These are phyloP conservation scores for Phytophthora ramorum DNA, from an alignment of 352 stramenopile genomes.

Conservation along the genomic window DNA sequence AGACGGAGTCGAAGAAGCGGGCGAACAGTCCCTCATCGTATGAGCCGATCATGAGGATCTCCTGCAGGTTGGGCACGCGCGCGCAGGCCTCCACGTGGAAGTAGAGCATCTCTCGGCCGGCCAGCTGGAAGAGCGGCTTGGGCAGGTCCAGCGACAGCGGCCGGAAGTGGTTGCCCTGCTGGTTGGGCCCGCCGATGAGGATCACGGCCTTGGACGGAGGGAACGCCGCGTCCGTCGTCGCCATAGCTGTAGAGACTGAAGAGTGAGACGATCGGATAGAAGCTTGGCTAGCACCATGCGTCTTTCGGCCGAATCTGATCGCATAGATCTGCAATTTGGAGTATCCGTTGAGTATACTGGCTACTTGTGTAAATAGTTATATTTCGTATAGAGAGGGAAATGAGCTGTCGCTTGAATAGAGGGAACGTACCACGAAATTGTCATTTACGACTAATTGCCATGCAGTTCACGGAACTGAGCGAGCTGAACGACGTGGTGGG, in stretches of 20 bases:
- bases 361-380: constrained; percentile 5
- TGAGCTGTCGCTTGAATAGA: constrained; percentile 7
- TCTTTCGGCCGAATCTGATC: constrained; percentile 15
- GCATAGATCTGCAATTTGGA: constrained; percentile 11
- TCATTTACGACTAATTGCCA: constrained; percentile 21
- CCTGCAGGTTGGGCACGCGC: constrained; percentile 81
- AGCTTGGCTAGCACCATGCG: neutral
- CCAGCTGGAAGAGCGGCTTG: constrained; percentile 89
- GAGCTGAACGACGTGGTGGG: constrained; percentile 86
- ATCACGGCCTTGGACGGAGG: constrained; percentile 87
- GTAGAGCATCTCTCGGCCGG: constrained; percentile 88
- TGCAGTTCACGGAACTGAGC: constrained; percentile 92
- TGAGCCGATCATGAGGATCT: constrained; percentile 91
- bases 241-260: constrained; percentile 11
- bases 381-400: neutral
- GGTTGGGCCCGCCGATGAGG: constrained; percentile 86
- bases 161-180: constrained; percentile 89
- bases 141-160: constrained; percentile 87
- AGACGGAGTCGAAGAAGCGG: constrained; percentile 88
- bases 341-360: neutral
- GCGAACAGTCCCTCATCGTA: constrained; percentile 91
- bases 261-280: constrained; percentile 5
- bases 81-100: constrained; percentile 90
- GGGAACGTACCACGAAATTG: neutral
- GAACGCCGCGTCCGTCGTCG: constrained; percentile 48